Conservation (phyloP, 1,284 basidiomycete species). For the Irpex sp. region DNA sequence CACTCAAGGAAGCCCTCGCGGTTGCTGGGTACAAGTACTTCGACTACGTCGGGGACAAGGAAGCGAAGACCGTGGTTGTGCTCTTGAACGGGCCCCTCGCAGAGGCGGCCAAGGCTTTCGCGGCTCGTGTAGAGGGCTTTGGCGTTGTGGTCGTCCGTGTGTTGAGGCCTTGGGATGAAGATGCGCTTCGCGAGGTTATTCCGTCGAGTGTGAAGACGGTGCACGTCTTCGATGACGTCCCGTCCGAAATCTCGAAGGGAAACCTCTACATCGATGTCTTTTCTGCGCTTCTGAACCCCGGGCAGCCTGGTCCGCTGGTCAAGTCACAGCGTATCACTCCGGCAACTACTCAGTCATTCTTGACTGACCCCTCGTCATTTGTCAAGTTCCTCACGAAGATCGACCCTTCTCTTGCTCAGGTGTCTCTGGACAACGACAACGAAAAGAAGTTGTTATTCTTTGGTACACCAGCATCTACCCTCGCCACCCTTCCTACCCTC, state of each 20-base stretch:
- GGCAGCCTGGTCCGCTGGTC: constrained; percentile 39
- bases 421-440: constrained; percentile 22
- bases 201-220: constrained; percentile 55
- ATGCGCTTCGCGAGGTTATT: constrained; percentile 51
- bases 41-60: constrained; percentile 61
- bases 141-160: constrained; percentile 71
- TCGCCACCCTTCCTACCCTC: constrained; percentile 50
- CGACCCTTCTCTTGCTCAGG: constrained; percentile 10
- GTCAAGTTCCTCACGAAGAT: constrained; percentile 31
- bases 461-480: constrained; percentile 49
- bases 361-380: constrained; percentile 44
- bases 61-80: constrained; percentile 58
- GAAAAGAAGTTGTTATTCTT: constrained; percentile 63
- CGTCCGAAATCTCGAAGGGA: constrained; percentile 58
- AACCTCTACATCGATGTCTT: constrained; percentile 74
- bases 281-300: constrained; percentile 47
- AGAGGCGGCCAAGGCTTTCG: constrained; percentile 49
- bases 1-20: constrained; percentile 44
- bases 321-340: constrained; percentile 60
- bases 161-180: constrained; percentile 73
- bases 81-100: constrained; percentile 71
- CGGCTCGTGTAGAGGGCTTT: constrained; percentile 41
- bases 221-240: constrained; percentile 75
- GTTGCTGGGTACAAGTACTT: constrained; percentile 60
- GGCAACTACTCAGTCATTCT: constrained; percentile 47